A percentile compares a stretch with the other conserved stretches of the same genome.
Conservation (phyloP, 108 stramenopile genomes). For the Epipyxis sp. region DNA sequence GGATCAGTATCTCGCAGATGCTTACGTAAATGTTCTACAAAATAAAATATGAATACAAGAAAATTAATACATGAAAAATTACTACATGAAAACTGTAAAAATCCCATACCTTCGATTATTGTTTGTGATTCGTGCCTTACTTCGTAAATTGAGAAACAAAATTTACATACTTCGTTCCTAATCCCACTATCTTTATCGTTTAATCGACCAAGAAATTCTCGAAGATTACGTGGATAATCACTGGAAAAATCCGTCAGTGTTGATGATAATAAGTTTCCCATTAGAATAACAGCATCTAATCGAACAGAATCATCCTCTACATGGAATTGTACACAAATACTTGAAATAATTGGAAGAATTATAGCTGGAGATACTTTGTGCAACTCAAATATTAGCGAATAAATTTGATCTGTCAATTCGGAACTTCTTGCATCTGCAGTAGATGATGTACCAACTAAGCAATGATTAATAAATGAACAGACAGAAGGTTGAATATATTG, state of each 20-base stretch:
- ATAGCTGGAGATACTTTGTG: background rate
- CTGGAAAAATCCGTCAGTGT: background rate
- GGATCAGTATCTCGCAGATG: background rate
- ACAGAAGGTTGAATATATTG: background rate
- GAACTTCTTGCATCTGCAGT: background rate
- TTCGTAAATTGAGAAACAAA: background rate
- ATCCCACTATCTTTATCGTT: background rate
- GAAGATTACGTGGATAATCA: background rate
- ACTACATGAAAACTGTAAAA: too few species aligned
- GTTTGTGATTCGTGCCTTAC: background rate
- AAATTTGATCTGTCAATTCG: background rate
- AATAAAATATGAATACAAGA: background rate
- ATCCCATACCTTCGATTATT: too few species aligned
- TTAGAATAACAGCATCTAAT: background rate
- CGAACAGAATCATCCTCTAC: background rate
- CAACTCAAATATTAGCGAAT: background rate
- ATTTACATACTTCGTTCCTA: background rate
- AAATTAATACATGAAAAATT: background rate
- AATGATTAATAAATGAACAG: background rate
- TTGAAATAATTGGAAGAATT: background rate
- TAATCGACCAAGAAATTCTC: background rate
- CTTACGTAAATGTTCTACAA: background rate
- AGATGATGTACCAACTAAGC: background rate
- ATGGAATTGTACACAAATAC: background rate
- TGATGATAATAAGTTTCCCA: background rate